These are phyloP conservation scores for Coemansia sp. DNA, from an alignment of 192 early-diverging fungal species.

Conservation along the genomic window DNA sequence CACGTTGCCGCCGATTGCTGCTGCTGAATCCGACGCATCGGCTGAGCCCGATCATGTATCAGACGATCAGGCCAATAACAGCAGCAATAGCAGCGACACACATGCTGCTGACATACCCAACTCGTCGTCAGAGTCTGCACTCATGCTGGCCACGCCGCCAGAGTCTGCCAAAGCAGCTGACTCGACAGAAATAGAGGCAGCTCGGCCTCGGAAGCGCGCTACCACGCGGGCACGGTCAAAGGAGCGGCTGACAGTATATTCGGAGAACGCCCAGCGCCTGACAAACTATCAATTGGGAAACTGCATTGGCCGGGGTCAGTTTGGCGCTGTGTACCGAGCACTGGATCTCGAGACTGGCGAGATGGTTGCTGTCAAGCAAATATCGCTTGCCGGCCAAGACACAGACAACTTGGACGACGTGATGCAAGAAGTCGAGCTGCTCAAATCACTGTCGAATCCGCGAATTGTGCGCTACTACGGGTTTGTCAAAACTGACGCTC, in stretches of 20 bases:
- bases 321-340: slow-evolving; percentile 86
- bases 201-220: slow-evolving; percentile 24
- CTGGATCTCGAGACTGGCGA: slow-evolving; percentile 76
- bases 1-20: neutral
- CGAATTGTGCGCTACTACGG: slow-evolving; percentile 85
- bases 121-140: neutral
- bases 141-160: slow-evolving; percentile 1
- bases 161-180: slow-evolving; percentile 5
- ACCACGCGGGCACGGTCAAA: slow-evolving; percentile 32
- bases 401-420: slow-evolving; percentile 69
- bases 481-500: slow-evolving; percentile 67
- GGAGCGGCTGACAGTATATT: slow-evolving; percentile 55
- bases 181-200: neutral
- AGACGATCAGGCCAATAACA: neutral
- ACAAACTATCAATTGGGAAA: slow-evolving; percentile 75
- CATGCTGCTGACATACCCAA: neutral
- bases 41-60: neutral
- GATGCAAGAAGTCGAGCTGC: slow-evolving; percentile 83
- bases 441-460: slow-evolving; percentile 80
- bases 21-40: slow-evolving; percentile 5
- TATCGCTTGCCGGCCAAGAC: slow-evolving; percentile 70
- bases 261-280: slow-evolving; percentile 31
- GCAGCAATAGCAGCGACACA: neutral
- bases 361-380: slow-evolving; percentile 85
- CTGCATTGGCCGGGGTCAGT: slow-evolving; percentile 87